Base-by-base conservation (phyloP, 2,329 filamentous ascomycete species). In the Leptoxyphium fumago region DNA sequence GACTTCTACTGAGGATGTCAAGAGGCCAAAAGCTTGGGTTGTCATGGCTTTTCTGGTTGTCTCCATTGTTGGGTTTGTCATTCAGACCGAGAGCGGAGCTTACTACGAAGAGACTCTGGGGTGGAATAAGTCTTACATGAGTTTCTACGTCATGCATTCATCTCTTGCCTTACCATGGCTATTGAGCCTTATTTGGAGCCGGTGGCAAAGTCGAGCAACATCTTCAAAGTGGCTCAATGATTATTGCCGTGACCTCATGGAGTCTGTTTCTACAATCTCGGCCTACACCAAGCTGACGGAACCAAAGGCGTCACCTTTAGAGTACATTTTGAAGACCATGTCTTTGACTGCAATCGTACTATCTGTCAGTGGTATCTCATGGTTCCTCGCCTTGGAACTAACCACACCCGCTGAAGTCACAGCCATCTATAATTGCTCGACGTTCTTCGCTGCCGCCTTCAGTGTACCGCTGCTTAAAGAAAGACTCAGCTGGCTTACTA, bases 371-470 rank as follows among this genome's bases (percentile, higher is more conserved):
- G 58, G 58, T 30, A 40, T 50, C 13, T 53, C 53, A 21, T 61
- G 58, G 57, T 61, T 59, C 50, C 41, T 56, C 3, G 46, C 57
- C 2, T 46, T 61, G 17, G 50, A 49, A 14, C 46, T 58, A 10
- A 61, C 58, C 14, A 61, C 58, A 8, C 58, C 58, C 1, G 55
- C 54, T 13, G 58, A 61, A 48, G 45, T 60, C 29, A 59, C 57
- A 21, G 58, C 58, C 5, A 61, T 61, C 45, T 59, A 60, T 54
- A 61, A 61, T 43, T 56, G 52, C 46, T 50, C 54, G n/a, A 60
- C 56, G 1, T 60, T 61, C 49, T 61, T 61, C 43, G 58, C 58
- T 10, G 57, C 57, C 5, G 54, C 52, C 1, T 61, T 61, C 48
- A 52, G 48, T 36, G 52, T 60, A 1, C 58, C 58, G 2, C 43